phyloP scores from a whole-genome alignment of 306 rosid genomes.

The Dalbergia cochinchinensis region DNA sequence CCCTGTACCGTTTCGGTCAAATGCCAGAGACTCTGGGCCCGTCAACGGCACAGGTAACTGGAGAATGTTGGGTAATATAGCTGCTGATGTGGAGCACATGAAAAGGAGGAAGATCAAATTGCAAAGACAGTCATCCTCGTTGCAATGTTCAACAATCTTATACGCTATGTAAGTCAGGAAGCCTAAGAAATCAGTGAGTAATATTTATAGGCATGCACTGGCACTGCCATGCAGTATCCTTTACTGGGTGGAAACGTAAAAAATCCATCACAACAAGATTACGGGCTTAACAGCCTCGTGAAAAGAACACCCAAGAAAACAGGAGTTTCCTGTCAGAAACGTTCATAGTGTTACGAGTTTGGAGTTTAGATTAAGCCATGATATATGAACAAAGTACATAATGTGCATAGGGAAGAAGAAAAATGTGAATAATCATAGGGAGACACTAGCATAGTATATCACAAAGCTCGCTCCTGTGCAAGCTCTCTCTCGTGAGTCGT shows the following conservation, averaged over 20 bases:
- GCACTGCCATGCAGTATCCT: neutral
- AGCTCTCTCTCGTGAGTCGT: no score
- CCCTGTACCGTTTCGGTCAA: conserved; percentile 47
- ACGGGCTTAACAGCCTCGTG: no score
- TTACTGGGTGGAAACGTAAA: no score
- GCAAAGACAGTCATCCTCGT: neutral
- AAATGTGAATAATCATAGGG: no score
- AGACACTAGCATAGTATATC: no score
- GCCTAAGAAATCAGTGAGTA: neutral
- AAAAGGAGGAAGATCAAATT: conserved; percentile 35
- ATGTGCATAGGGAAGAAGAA: no score
- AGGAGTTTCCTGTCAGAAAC: neutral
- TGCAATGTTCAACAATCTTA: conserved; percentile 19
- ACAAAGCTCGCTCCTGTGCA: no score
- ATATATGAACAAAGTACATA: no score
- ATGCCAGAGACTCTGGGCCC: conserved; percentile 58
- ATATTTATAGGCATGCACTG: conserved; percentile 15
- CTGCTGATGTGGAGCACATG: conserved; percentile 42
- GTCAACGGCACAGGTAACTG: conserved; percentile 44
- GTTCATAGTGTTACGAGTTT: neutral
- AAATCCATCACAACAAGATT: no score
- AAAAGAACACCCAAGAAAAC: neutral
- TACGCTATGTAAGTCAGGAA: neutral
- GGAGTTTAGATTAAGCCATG: no score
- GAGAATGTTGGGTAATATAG: conserved; percentile 28